phyloP scores from a whole-genome alignment of 495 filamentous ascomycete species.

The Penicillium simplicissimum region DNA sequence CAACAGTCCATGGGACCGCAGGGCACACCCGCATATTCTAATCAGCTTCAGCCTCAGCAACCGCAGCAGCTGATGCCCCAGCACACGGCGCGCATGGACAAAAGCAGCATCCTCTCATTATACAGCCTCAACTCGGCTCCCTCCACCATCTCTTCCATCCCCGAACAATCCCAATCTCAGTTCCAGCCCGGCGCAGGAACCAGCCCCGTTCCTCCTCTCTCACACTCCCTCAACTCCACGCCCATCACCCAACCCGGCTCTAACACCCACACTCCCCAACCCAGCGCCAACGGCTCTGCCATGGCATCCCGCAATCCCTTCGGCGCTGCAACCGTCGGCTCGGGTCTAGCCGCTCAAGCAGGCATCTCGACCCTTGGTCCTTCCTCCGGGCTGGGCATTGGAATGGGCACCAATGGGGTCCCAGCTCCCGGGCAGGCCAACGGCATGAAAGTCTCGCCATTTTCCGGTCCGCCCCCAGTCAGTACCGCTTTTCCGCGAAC shows the following conservation, averaged over 20 bases:
- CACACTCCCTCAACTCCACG: constrained; percentile 26
- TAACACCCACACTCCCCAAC: constrained; percentile 34
- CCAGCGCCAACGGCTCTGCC: constrained; percentile 32
- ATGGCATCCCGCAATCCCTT: constrained; percentile 44
- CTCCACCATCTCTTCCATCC: constrained; percentile 34
- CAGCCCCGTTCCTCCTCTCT: constrained; percentile 25
- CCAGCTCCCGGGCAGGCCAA: constrained; percentile 14
- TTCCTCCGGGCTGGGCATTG: constrained; percentile 24
- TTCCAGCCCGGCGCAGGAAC: constrained; percentile 20
- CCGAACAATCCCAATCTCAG: constrained; percentile 38
- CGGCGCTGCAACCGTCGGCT: constrained; percentile 17
- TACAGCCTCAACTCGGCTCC: constrained; percentile 80
- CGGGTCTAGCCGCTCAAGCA: constrained; percentile 29
- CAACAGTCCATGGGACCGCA: constrained; percentile 36
- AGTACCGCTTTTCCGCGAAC: constrained; percentile 31
- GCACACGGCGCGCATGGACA: constrained; percentile 61
- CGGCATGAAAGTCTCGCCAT: constrained; percentile 13
- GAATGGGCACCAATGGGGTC: constrained; percentile 21
- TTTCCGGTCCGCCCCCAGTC: constrained; percentile 16
- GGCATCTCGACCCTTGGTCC: constrained; percentile 19
- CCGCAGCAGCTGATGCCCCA: constrained; percentile 46
- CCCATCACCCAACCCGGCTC: constrained; percentile 27
- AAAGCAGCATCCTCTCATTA: constrained; percentile 81
- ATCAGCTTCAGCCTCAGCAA: constrained; percentile 33
- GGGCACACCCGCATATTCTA: constrained; percentile 26